phyloP scores from a whole-genome alignment of 345 rosid genomes.

The Arabidopsis suecica region DNA sequence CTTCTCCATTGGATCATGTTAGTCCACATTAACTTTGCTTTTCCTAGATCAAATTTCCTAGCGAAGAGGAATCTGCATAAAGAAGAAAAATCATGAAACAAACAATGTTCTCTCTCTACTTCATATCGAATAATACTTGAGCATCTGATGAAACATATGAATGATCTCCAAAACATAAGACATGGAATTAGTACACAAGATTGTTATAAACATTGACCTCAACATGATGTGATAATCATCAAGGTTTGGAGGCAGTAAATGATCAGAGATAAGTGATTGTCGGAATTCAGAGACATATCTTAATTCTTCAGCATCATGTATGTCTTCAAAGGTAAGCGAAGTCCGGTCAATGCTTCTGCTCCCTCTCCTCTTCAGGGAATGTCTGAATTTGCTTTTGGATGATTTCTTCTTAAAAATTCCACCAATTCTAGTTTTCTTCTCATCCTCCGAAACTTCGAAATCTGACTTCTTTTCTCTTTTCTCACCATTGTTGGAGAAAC shows the following conservation, averaged over 20 bases:
- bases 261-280: slow-evolving; percentile 57
- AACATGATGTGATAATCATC: slow-evolving; percentile 76
- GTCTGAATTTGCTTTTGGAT: slow-evolving; percentile 58
- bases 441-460: slow-evolving; percentile 79
- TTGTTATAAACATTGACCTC: slow-evolving; percentile 51
- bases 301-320: slow-evolving; percentile 69
- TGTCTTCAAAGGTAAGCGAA: slow-evolving; percentile 71
- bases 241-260: slow-evolving; percentile 65
- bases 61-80: slow-evolving; percentile 74
- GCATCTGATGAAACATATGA: not conserved
- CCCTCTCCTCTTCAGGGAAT: slow-evolving; percentile 2
- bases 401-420: slow-evolving; percentile 82
- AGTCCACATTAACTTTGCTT: slow-evolving; percentile 81
- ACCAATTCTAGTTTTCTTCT: slow-evolving; percentile 63
- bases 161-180: slow-evolving; percentile 9
- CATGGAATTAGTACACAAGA: not conserved
- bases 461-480: slow-evolving; percentile 68
- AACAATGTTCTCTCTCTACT: not conserved
- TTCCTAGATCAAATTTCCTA: slow-evolving; percentile 78
- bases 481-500: slow-evolving; percentile 58
- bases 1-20: slow-evolving; percentile 93
- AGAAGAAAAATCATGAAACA: not conserved
- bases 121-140: not conserved
- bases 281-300: slow-evolving; percentile 68
- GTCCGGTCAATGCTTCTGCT: slow-evolving; percentile 27